Conservation (phyloP, 2,329 filamentous ascomycete species). For the Cryoendolithus antarcticus region DNA sequence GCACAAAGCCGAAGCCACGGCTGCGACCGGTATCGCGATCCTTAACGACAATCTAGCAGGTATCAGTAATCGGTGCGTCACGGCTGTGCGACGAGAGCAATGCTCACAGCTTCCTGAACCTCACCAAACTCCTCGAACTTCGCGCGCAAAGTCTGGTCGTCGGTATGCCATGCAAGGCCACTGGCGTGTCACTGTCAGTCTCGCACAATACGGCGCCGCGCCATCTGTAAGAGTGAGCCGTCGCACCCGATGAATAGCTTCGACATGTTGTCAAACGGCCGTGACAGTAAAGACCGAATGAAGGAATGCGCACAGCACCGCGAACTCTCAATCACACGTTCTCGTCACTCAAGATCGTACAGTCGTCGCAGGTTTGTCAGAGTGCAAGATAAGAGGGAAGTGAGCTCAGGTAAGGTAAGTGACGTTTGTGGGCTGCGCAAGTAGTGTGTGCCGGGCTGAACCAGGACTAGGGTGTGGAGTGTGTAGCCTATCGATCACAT, state of each 20-base stretch:
- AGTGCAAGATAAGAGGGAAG: too few relatives aligned
- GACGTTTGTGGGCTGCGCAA: too few relatives aligned
- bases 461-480: too few relatives aligned
- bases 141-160: slow-evolving; percentile 70
- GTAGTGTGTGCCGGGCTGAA: too few relatives aligned
- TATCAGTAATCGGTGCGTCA: slow-evolving; percentile 4
- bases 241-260: slow-evolving; percentile 91
- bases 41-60: slow-evolving; percentile 81
- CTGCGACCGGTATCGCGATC: slow-evolving; percentile 93
- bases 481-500: too few relatives aligned
- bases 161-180: slow-evolving; percentile 97
- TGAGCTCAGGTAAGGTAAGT: too few relatives aligned
- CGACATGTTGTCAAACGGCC: slow-evolving; percentile 49
- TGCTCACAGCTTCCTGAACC: slow-evolving; percentile 92
- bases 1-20: slow-evolving; percentile 93
- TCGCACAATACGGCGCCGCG: background rate
- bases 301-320: too few relatives aligned
- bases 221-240: background rate
- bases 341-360: too few relatives aligned
- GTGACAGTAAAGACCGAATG: slow-evolving; percentile 20
- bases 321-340: too few relatives aligned
- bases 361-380: too few relatives aligned
- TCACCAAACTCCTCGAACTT: slow-evolving; percentile 88
- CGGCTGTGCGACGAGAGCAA: background rate
- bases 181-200: slow-evolving; percentile 34